A percentile compares a stretch with the other conserved stretches of the same genome.
These are phyloP conservation scores for Fusarium sp. DNA, from an alignment of 2,329 filamentous ascomycete genomes.

Conservation along the genomic window DNA sequence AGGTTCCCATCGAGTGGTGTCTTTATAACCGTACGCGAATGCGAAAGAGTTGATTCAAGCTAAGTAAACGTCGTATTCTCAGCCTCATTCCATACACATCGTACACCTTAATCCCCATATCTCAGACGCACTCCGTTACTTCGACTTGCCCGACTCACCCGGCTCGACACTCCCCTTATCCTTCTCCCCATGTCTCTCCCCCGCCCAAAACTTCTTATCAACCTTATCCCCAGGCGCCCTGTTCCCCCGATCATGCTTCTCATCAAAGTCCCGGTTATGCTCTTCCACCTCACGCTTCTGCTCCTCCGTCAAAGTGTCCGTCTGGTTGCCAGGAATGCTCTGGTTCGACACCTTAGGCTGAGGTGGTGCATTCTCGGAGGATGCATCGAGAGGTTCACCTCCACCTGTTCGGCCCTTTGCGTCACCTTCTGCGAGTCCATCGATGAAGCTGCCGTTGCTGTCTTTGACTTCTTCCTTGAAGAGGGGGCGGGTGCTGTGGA, in stretches of 20 bases:
- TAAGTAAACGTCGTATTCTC: not conserved
- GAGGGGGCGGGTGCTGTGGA: slow-evolving; percentile 19
- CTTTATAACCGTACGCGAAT: too few relatives aligned
- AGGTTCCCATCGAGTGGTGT: too few relatives aligned
- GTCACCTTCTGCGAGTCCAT: slow-evolving; percentile 47
- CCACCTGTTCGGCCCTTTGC: slow-evolving; percentile 56
- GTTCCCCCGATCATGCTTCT: slow-evolving; percentile 62
- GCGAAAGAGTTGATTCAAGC: too few relatives aligned
- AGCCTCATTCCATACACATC: not conserved
- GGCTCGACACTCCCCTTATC: not conserved
- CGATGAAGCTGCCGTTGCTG: slow-evolving; percentile 25
- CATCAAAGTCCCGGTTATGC: slow-evolving; percentile 69
- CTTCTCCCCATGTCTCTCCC: slow-evolving; percentile 14
- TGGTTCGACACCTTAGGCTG: slow-evolving; percentile 66
- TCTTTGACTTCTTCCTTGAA: slow-evolving; percentile 18
- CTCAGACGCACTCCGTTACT: not conserved
- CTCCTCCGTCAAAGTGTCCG: slow-evolving; percentile 58
- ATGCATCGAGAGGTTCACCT: slow-evolving; percentile 52
- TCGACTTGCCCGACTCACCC: slow-evolving; percentile 11
- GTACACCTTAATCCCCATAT: not conserved
- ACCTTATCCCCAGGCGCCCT: slow-evolving; percentile 62
- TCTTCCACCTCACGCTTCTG: slow-evolving; percentile 68
- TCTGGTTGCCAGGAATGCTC: slow-evolving; percentile 53
- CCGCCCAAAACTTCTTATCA: slow-evolving; percentile 65
- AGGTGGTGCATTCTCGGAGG: slow-evolving; percentile 51